Conservation (phyloP, 2,329 filamentous ascomycete species). For the Drechslera avenae region DNA sequence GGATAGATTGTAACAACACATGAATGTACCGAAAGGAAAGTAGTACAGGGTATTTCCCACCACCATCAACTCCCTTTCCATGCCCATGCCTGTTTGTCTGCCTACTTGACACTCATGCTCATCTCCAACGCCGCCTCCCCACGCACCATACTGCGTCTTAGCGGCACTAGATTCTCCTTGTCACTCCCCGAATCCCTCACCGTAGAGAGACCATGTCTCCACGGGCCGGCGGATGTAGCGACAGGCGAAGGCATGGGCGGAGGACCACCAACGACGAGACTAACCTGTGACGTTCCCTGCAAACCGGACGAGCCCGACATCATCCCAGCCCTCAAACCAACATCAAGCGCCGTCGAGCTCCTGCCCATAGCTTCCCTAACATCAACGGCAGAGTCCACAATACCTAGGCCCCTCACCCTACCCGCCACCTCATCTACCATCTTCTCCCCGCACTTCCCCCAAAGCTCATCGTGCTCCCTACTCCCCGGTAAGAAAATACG, state of each 20-base stretch:
- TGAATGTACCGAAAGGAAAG: too few relatives aligned
- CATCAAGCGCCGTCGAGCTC: not conserved
- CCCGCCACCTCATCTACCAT: conserved; percentile 30
- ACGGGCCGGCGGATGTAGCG: not conserved
- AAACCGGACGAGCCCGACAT: not conserved
- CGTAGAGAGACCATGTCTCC: not conserved
- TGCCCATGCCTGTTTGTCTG: too few relatives aligned
- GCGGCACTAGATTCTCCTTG: not conserved
- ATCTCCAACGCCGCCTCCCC: conserved; percentile 21
- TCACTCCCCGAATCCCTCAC: not conserved
- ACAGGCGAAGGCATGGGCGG: too few relatives aligned
- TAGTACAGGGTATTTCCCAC: not conserved
- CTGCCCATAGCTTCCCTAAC: conserved; percentile 8
- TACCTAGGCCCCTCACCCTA: conserved; percentile 38
- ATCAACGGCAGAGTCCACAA: conserved; percentile 36
- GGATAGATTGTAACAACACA: too few relatives aligned
- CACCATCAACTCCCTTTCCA: not conserved
- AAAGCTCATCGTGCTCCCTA: conserved; percentile 29
- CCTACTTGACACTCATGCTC: conserved; percentile 3
- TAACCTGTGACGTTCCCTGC: too few relatives aligned
- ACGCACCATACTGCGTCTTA: conserved; percentile 2
- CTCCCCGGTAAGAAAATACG: conserved; percentile 73
- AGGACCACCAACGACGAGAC: too few relatives aligned
- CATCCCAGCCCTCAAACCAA: not conserved
- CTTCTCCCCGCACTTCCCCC: conserved; percentile 16